Base-by-base conservation (phyloP, 345 rosid species). In the Eucalyptus marginata region DNA sequence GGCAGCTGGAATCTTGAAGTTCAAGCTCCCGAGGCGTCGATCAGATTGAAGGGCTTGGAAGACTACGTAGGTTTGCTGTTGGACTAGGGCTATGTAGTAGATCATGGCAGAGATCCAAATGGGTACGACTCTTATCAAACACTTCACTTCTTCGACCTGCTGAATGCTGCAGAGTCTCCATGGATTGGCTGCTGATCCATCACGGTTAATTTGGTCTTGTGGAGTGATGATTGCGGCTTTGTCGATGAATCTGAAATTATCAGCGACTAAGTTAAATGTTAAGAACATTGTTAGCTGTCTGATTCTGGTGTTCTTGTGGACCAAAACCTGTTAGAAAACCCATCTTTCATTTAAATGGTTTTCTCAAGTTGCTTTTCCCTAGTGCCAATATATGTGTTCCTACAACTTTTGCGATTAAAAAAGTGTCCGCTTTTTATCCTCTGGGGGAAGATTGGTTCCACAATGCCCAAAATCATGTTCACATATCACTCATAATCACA, bases 71-170 rank as follows among this genome's bases (percentile, higher is more conserved):
- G 87, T 90, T 29, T 83, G 80, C 56, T 90, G 90, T n/a, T 89
- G 92, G 85, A 87, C 87, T 18, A 83, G 3, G 14, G 88, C 47
- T 20, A 62, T 51, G 46, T 59, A 56, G 33, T 86, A 89, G 12
- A 90, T 83, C 13, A 86, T 12, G 33, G 87, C 46, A 3, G 91
- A 17, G 18, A 40, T 43, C 90, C 88, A 86, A 46, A 90, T 87
- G 10, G 91, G 90, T 40, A 90, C 24, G 22, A 87, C 86, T 66
- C 90, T 80, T 12, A 91, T 44, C 44, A 94, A 16, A 58, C 95
- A 92, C 88, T 93, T 94, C n/a, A 92, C 91, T 87, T 94, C 96
- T 89, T 95, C 96, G 44, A 95, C 92, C 52, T 93, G 90, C 76
- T 95, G 96, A 59, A 92, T 29, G 68, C 93, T 92, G 90, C 94